These are phyloP conservation scores for Discostella stelligera DNA, from an alignment of 352 stramenopile species.

Conservation along the genomic window DNA sequence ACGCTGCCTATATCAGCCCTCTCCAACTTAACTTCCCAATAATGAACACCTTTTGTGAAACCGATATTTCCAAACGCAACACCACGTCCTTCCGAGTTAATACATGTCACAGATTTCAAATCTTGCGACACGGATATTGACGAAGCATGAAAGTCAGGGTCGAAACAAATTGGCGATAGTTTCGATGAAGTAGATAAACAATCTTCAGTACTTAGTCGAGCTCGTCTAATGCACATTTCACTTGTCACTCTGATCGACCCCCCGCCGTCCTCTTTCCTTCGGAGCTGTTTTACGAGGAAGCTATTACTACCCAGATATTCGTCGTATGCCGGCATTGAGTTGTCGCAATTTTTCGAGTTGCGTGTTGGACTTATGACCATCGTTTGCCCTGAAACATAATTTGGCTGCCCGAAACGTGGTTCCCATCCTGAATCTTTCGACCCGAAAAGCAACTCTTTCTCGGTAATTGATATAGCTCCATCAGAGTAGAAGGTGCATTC, in stretches of 20 bases:
- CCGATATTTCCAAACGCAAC: conserved; percentile 76
- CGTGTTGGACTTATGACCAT: conserved; percentile 60
- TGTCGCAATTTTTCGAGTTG: conserved; percentile 11
- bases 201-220: conserved; percentile 21
- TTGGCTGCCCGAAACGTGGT: conserved; percentile 77
- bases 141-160: conserved; percentile 71
- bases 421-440: conserved; percentile 82
- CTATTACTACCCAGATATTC: conserved; percentile 66
- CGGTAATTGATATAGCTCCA: conserved; percentile 69
- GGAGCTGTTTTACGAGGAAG: conserved; percentile 58
- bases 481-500: conserved; percentile 57
- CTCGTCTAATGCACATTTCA: conserved; percentile 67
- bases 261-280: conserved; percentile 67
- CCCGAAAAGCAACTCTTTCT: conserved; percentile 75
- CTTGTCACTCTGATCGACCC: conserved; percentile 59
- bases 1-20: conserved; percentile 96
- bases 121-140: conserved; percentile 76
- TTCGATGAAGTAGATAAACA: conserved; percentile 38
- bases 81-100: conserved; percentile 69
- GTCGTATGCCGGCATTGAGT: conserved; percentile 61
- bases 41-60: conserved; percentile 91
- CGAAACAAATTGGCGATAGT: conserved; percentile 74
- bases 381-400: conserved; percentile 67
- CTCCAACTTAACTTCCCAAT: conserved; percentile 97
- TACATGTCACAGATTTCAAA: conserved; percentile 72